Base-by-base conservation (phyloP, 352 stramenopile species). In the Plasmopara viticola region DNA sequence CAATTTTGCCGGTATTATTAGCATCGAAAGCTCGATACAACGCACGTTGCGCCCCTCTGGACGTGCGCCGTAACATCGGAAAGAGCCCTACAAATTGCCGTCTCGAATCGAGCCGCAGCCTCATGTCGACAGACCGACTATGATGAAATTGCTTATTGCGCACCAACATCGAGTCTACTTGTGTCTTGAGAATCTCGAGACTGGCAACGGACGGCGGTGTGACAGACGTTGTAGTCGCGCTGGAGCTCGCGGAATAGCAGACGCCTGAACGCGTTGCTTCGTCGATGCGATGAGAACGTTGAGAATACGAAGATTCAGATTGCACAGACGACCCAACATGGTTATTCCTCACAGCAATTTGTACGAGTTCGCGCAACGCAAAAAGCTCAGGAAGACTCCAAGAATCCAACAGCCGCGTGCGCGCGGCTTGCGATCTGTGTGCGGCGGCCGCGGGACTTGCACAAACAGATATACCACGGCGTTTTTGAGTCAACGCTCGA, bases 61-160 rank as follows among this genome's bases (percentile, higher is more conserved):
- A 73, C 37, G 70, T 53, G 13, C 53, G 17, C 10, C 38, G 33
- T 12, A 90, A 48, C 43, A 72, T 43, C 15, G 79, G 77, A 44
- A 88, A 90, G 13, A 90, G 64, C 44, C 65, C 68, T 43, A 71
- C 51, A n/a, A 90, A 68, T 42, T 70, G 69, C 25, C 64, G 62
- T 14, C 73, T 68, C 20, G 53, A 54, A 40, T 45, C 58, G 9
- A 90, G 54, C 29, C 48, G 51, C 34, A 90, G 60, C 2, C 79
- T 66, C 42, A 51, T 37, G 53, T 90, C 69, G 7, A 73, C 58
- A 7, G 44, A 39, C 13, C 67, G 58, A 17, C 56, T 65, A 48
- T 84, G 86, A 44, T 74, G 71, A 40, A 70, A 62, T n/a, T 70
- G 66, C 28, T 58, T 65, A 41, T 56, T 72, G 33, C 48, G 48